Conservation (phyloP, 2,329 filamentous ascomycete genomes). For the Phialemonium atrogriseum region DNA sequence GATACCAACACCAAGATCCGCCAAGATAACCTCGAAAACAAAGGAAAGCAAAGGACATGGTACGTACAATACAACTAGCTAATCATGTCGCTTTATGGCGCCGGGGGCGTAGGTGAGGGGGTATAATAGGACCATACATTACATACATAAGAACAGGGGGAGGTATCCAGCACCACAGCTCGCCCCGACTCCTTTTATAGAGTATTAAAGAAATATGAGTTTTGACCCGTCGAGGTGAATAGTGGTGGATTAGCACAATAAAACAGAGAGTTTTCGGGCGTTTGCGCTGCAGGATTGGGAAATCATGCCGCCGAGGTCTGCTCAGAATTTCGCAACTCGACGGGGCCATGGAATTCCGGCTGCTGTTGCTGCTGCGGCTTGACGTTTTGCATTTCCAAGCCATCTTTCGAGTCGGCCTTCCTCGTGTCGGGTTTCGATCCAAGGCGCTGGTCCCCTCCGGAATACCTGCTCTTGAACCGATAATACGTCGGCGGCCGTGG, state of each 20-base stretch:
- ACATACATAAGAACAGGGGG: background rate
- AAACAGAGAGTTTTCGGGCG: too few species aligned
- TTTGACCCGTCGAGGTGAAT: too few species aligned
- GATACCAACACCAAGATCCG: too few species aligned
- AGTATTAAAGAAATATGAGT: too few species aligned
- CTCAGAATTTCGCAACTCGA: slow-evolving; percentile 29
- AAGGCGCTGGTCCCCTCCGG: slow-evolving; percentile 78
- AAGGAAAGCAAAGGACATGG: too few species aligned
- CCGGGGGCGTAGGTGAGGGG: too few species aligned
- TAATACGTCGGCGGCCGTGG: slow-evolving; percentile 85
- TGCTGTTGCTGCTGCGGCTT: slow-evolving; percentile 25
- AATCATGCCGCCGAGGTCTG: slow-evolving; percentile 3
- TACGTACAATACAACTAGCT: too few species aligned
- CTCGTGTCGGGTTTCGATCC: slow-evolving; percentile 44
- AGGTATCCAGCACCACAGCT: background rate
- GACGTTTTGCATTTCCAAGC: slow-evolving; percentile 68
- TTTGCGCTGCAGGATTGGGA: too few species aligned
- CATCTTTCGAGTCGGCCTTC: slow-evolving; percentile 37
- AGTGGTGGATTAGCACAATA: too few species aligned
- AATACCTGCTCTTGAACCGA: slow-evolving; percentile 70
- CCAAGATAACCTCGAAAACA: too few species aligned
- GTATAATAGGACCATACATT: slow-evolving; percentile 2
- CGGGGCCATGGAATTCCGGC: slow-evolving; percentile 45
- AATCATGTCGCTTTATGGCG: too few species aligned
- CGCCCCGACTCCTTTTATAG: too few species aligned